Conservation (phyloP, 176 grass and related monocot species). For the Elaeis guineensis region DNA sequence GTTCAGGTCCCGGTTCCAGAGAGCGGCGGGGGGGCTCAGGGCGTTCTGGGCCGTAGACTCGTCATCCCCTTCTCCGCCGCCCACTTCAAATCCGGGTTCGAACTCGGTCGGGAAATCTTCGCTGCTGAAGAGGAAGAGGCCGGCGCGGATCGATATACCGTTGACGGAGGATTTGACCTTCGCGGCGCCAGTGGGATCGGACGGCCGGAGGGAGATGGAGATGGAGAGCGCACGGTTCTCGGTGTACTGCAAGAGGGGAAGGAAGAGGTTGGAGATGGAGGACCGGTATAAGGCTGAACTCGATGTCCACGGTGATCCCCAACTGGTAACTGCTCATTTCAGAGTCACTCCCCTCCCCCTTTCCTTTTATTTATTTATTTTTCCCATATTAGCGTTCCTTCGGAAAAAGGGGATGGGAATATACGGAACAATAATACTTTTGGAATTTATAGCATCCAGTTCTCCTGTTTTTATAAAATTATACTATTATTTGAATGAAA, state of each 20-base stretch:
- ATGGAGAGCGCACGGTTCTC: slow-evolving; percentile 62
- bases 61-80: slow-evolving; percentile 14
- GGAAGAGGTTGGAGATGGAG: slow-evolving; percentile 83
- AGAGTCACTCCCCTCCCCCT: no score
- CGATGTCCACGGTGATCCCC: slow-evolving; percentile 52
- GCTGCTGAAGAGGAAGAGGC: slow-evolving; percentile 73
- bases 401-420: no score
- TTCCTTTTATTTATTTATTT: slow-evolving; percentile 6
- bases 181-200: slow-evolving; percentile 33
- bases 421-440: no score
- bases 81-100: background rate
- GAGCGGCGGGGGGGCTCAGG: background rate
- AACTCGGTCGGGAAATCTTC: slow-evolving; percentile 2
- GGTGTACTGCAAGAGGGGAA: slow-evolving; percentile 74
- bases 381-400: background rate
- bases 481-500: no score
- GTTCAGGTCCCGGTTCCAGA: slow-evolving; percentile 33
- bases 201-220: slow-evolving; percentile 60
- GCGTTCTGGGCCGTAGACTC: slow-evolving; percentile 11
- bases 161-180: slow-evolving; percentile 15
- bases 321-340: slow-evolving; percentile 39
- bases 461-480: no score
- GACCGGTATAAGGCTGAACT: slow-evolving; percentile 71
- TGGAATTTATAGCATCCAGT: no score
- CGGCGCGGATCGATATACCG: slow-evolving; percentile 60